Evolutionary conservation across 768 basidiomycete species (phyloP).

Genomic region (Boletellus ananiceps): DNA sequence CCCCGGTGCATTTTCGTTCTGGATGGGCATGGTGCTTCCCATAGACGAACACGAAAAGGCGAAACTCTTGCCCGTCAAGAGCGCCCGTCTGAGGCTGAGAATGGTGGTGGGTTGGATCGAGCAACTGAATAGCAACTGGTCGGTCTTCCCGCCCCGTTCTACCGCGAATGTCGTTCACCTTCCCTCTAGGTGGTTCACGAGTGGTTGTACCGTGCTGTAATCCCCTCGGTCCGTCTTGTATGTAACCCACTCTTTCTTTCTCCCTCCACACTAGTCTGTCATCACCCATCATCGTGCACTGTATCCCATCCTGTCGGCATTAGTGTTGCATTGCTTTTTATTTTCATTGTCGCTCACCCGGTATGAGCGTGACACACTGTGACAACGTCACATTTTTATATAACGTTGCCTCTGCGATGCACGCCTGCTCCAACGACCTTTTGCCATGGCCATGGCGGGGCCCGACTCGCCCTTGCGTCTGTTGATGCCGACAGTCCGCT

Average conservation of each 20-base stretch:
- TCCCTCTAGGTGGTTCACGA: constrained; percentile 66
- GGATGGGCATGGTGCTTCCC: constrained; percentile 87
- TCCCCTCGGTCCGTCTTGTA: constrained; percentile 4
- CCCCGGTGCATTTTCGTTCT: constrained; percentile 73
- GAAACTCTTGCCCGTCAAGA: constrained; percentile 78
- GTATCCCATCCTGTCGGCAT: constrained; percentile 2
- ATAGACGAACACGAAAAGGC: constrained; percentile 90
- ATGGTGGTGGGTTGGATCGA: constrained; percentile 96
- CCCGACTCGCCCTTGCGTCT: constrained; percentile 15
- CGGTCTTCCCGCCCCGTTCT: constrained; percentile 14
- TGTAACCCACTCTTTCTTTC: constrained; percentile 11
- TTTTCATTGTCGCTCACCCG: neutral
- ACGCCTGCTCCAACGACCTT: too few species aligned
- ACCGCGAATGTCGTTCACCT: constrained; percentile 14
- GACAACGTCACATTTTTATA: constrained; percentile 12
- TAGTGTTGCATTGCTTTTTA: neutral
- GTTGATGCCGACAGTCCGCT: constrained; percentile 33
- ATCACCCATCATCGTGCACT: constrained; percentile 10
- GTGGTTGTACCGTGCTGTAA: constrained; percentile 58
- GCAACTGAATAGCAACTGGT: constrained; percentile 59
- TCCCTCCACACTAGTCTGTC: constrained; percentile 7
- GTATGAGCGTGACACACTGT: constrained; percentile 1
- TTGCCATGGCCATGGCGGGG: constrained; percentile 15
- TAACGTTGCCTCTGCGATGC: constrained; percentile 6
- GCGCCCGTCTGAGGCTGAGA: constrained; percentile 69